These are phyloP conservation scores for Leccinum fibrillosum DNA, from an alignment of 768 basidiomycete species.

Conservation along the genomic window DNA sequence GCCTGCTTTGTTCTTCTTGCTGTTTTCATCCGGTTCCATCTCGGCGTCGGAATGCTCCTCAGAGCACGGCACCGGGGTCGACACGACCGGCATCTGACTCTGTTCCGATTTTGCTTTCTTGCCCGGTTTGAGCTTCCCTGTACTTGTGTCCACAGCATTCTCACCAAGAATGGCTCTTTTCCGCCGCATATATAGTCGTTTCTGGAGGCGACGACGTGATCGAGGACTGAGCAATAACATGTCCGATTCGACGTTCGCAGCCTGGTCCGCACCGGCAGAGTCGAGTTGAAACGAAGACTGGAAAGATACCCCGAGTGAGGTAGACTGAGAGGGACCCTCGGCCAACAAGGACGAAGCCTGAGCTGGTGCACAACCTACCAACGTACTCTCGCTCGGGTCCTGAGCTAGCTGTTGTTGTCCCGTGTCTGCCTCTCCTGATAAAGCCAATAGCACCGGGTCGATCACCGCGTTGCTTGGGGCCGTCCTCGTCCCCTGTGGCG, in stretches of 20 bases:
- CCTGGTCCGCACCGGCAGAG: neutral
- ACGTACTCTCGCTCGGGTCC: neutral
- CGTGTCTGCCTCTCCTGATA: constrained; percentile 17
- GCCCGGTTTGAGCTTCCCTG: constrained; percentile 40
- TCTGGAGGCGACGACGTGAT: constrained; percentile 53
- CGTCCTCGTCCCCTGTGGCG: neutral
- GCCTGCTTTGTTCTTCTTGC: constrained; percentile 31
- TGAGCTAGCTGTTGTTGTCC: neutral
- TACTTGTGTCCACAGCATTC: constrained; percentile 1
- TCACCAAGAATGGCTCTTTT: constrained; percentile 54
- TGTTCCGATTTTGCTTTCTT: constrained; percentile 13
- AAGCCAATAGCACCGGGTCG: constrained; percentile 29
- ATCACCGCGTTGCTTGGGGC: constrained; percentile 21
- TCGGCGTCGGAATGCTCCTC: constrained; percentile 9
- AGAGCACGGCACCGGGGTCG: constrained; percentile 7
- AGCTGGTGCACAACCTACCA: neutral
- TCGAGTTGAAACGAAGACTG: neutral
- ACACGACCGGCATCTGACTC: constrained; percentile 2
- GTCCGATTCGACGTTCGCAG: constrained; percentile 11
- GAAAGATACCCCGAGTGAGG: neutral
- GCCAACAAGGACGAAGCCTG: neutral
- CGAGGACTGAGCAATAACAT: constrained; percentile 39
- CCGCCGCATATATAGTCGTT: constrained; percentile 70
- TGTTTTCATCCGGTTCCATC: constrained; percentile 7
- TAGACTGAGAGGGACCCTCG: neutral